These are phyloP conservation scores for Hypericum androsaemum DNA, from an alignment of 345 rosid genomes.

Conservation along the genomic window DNA sequence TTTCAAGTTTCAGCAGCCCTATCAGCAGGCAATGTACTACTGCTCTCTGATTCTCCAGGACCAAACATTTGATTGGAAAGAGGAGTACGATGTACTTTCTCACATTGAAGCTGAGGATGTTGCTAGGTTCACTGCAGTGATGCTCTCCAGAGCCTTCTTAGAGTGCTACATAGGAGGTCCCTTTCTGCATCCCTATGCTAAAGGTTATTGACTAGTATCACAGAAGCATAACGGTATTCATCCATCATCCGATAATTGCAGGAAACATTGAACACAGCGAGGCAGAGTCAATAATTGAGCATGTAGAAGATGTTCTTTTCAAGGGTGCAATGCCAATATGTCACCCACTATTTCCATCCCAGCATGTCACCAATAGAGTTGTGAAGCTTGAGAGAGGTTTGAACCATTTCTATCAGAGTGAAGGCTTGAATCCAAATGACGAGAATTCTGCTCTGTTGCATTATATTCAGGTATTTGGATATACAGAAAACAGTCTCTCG, in stretches of 20 bases:
- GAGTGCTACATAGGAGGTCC: slow-evolving; percentile 81
- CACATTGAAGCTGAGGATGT: slow-evolving; percentile 57
- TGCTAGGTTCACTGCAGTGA: slow-evolving; percentile 50
- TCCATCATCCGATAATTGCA: slow-evolving; percentile 11
- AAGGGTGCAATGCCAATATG: slow-evolving; percentile 48
- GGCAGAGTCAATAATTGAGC: slow-evolving; percentile 58
- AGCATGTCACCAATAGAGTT: slow-evolving; percentile 67
- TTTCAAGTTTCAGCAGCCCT: slow-evolving; percentile 74
- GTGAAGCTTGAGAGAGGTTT: slow-evolving; percentile 57
- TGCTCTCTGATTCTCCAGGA: slow-evolving; percentile 60
- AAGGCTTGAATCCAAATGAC: slow-evolving; percentile 69
- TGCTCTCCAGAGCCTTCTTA: slow-evolving; percentile 67
- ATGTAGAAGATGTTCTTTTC: slow-evolving; percentile 51
- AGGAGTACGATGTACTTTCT: slow-evolving; percentile 57
- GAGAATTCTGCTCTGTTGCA: slow-evolving; percentile 81
- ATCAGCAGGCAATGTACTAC: slow-evolving; percentile 72
- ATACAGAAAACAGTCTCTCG: no score
- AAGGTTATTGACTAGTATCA: neutral
- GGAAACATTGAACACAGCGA: slow-evolving; percentile 67
- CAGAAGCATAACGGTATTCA: neutral
- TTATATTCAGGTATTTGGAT: slow-evolving; percentile 63
- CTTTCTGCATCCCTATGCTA: slow-evolving; percentile 2
- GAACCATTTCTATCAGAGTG: slow-evolving; percentile 42
- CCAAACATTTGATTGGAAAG: slow-evolving; percentile 68
- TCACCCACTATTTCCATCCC: slow-evolving; percentile 71